These are phyloP conservation scores for Talaromyces amestolkiae DNA, from an alignment of 2,329 filamentous ascomycete genomes.

Conservation along the genomic window DNA sequence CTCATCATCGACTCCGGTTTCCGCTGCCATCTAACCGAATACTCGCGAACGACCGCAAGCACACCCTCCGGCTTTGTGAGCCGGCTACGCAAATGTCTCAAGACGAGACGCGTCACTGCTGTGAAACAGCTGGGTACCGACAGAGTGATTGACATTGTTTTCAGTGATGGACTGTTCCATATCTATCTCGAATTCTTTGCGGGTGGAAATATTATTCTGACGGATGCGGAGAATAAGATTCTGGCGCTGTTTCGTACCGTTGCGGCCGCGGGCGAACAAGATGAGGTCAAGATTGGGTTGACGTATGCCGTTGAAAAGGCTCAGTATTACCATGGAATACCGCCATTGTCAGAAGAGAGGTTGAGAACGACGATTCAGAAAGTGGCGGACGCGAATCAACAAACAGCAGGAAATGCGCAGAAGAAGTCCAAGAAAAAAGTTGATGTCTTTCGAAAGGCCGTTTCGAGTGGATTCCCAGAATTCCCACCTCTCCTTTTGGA, in stretches of 20 bases:
- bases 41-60: conserved; percentile 79
- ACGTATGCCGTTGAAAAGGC: conserved; percentile 77
- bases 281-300: conserved; percentile 73
- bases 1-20: conserved; percentile 93
- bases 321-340: conserved; percentile 77
- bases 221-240: conserved; percentile 79
- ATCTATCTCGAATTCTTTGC: conserved; percentile 96
- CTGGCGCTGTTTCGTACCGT: conserved; percentile 78
- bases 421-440: conserved; percentile 74
- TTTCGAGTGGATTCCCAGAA: conserved; percentile 83
- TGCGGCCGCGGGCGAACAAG: conserved; percentile 75
- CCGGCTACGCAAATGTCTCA: conserved; percentile 80
- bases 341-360: conserved; percentile 70
- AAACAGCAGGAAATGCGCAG: conserved; percentile 27
- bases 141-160: conserved; percentile 85
- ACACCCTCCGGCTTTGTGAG: conserved; percentile 83
- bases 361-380: conserved; percentile 67
- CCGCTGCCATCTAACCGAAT: conserved; percentile 89
- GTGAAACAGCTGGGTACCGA: conserved; percentile 89
- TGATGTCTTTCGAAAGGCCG: conserved; percentile 72
- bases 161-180: conserved; percentile 85
- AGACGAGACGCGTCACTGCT: conserved; percentile 77
- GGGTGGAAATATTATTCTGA: conserved; percentile 89
- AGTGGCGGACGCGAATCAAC: conserved; percentile 48
- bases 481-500: conserved; percentile 85